Conservation (phyloP, 495 filamentous ascomycete species). For the Hyaloscypha hepaticicola region DNA sequence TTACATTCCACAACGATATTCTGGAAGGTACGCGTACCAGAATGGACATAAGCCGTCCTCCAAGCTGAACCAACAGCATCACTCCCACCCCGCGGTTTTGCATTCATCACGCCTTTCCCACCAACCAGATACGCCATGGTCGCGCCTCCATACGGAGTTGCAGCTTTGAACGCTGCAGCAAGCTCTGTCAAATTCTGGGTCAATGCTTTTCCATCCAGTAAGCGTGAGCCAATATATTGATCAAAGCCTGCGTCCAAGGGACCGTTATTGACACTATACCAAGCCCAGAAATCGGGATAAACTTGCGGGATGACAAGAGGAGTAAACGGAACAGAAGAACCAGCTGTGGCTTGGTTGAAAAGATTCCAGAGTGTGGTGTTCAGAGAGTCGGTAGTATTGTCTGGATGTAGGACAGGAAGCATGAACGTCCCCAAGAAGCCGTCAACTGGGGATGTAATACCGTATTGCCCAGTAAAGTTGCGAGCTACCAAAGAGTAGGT, state of each 20-base stretch:
- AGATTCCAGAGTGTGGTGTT: constrained; percentile 13
- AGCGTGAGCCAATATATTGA: constrained; percentile 39
- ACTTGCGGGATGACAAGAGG: constrained; percentile 33
- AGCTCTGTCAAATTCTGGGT: constrained; percentile 29
- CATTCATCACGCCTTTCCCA: constrained; percentile 40
- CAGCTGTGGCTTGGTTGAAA: constrained; percentile 38
- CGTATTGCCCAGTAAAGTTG: constrained; percentile 30
- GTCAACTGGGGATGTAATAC: constrained; percentile 24
- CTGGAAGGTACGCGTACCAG: constrained; percentile 15
- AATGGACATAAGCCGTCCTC: constrained; percentile 42
- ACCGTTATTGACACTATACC: constrained; percentile 43
- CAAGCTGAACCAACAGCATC: constrained; percentile 46
- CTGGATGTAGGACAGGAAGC: constrained; percentile 20
- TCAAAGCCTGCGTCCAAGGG: constrained; percentile 37
- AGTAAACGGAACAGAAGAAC: constrained; percentile 7
- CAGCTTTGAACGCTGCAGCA: constrained; percentile 32
- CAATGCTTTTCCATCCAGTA: constrained; percentile 38
- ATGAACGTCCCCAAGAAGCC: constrained; percentile 36
- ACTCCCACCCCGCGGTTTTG: constrained; percentile 28
- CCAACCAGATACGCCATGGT: constrained; percentile 42
- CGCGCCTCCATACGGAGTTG: constrained; percentile 24
- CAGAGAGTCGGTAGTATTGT: constrained; percentile 20
- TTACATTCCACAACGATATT: not conserved
- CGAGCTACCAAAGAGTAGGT: constrained; percentile 40
- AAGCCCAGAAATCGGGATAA: constrained; percentile 46